phyloP scores from a whole-genome alignment of 768 basidiomycete genomes.

The Hypsizygus marmoreus region DNA sequence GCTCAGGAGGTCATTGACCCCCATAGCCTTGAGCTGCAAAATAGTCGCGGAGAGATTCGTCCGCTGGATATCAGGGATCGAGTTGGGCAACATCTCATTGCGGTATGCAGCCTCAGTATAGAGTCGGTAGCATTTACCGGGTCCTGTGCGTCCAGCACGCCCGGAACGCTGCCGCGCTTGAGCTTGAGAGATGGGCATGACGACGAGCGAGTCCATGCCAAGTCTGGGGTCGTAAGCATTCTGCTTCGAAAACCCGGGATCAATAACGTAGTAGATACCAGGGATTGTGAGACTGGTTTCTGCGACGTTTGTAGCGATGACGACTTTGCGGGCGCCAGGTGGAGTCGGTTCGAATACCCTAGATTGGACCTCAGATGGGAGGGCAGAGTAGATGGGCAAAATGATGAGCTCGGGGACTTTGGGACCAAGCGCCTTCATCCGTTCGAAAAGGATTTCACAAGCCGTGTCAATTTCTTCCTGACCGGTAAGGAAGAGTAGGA shows the following conservation, averaged over 20 bases:
- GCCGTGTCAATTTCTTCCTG: constrained; percentile 99
- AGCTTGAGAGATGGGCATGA: constrained; percentile 98
- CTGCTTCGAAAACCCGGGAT: constrained; percentile 98
- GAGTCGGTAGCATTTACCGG: constrained; percentile 96
- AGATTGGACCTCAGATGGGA: constrained; percentile 97
- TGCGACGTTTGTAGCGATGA: constrained; percentile 99
- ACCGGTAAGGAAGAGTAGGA: constrained; percentile 96
- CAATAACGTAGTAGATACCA: constrained; percentile 98
- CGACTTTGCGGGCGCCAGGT: constrained; percentile 97
- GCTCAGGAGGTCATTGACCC: constrained; percentile 94
- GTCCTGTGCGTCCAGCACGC: constrained; percentile 96
- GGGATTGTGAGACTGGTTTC: constrained; percentile 98
- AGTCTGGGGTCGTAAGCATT: constrained; percentile 97
- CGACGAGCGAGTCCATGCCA: constrained; percentile 98
- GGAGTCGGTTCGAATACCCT: constrained; percentile 98
- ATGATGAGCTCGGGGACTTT: constrained; percentile 98
- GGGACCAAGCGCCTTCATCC: constrained; percentile 98
- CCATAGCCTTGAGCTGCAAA: constrained; percentile 97
- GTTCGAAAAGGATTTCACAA: constrained; percentile 96
- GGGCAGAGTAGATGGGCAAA: constrained; percentile 95
- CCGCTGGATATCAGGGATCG: constrained; percentile 97
- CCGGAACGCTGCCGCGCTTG: constrained; percentile 95
- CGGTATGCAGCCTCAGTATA: constrained; percentile 98
- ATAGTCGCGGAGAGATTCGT: constrained; percentile 93
- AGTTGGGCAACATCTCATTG: constrained; percentile 98